These are phyloP conservation scores for Lunasporangiospora selenospora DNA, from an alignment of 192 early-diverging fungal genomes.

Conservation along the genomic window DNA sequence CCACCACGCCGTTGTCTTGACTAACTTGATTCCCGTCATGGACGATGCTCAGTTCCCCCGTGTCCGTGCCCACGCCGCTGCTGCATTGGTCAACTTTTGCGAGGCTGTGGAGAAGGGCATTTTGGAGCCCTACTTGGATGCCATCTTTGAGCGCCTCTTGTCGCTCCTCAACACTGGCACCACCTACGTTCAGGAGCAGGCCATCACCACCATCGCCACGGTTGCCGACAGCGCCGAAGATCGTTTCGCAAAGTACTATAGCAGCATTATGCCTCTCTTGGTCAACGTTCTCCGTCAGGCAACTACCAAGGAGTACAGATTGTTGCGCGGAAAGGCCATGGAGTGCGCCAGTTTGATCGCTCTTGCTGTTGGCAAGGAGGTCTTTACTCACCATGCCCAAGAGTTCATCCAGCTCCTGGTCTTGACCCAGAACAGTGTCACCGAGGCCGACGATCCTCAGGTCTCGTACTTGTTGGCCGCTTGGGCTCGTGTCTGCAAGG, in stretches of 20 bases:
- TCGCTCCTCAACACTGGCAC: conserved; percentile 82
- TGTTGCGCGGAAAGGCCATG: conserved; percentile 95
- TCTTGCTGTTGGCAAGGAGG: conserved; percentile 91
- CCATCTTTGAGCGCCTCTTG: conserved; percentile 87
- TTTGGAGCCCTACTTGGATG: conserved; percentile 89
- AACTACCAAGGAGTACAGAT: conserved; percentile 83
- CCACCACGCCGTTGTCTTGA: conserved; percentile 74
- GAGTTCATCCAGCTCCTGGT: conserved; percentile 85
- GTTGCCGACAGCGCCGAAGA: conserved; percentile 96
- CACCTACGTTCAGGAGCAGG: conserved; percentile 98
- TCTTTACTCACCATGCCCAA: conserved; percentile 79
- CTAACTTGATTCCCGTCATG: conserved; percentile 87
- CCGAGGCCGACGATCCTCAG: conserved; percentile 94
- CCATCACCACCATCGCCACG: conserved; percentile 96
- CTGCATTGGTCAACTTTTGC: conserved; percentile 97
- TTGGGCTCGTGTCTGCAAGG: conserved; percentile 98
- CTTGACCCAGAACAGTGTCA: conserved; percentile 78
- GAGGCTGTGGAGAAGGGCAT: conserved; percentile 86
- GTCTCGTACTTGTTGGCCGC: conserved; percentile 90
- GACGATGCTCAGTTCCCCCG: conserved; percentile 75
- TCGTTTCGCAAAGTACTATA: conserved; percentile 91
- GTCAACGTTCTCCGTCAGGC: conserved; percentile 88
- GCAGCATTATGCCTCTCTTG: conserved; percentile 94
- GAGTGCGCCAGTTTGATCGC: conserved; percentile 97
- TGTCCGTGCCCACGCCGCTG: conserved; percentile 95